Evolutionary conservation across 768 basidiomycete genomes (phyloP).

Genomic region (Obba rivulosa): DNA sequence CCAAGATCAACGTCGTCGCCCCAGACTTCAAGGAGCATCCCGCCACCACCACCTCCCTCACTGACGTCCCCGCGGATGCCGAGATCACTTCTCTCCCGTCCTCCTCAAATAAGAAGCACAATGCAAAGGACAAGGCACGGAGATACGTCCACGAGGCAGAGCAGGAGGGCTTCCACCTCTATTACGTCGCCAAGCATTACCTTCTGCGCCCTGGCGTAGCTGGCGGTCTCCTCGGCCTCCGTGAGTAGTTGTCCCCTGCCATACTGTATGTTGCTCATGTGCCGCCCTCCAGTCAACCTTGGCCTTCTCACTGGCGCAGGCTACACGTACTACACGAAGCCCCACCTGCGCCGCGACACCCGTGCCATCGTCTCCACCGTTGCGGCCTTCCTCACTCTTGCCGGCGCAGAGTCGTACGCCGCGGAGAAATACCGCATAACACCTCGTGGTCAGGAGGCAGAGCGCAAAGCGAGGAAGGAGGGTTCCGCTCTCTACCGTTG

Average conservation of each 20-base stretch:
- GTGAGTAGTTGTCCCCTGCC: constrained; percentile 32
- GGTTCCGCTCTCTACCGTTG: constrained; percentile 50
- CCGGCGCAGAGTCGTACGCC: constrained; percentile 59
- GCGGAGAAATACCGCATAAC: constrained; percentile 58
- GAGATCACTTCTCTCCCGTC: constrained; percentile 8
- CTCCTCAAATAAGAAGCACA: background rate
- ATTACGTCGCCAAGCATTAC: constrained; percentile 45
- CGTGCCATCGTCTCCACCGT: constrained; percentile 46
- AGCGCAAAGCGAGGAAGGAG: constrained; percentile 50
- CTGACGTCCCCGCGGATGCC: constrained; percentile 18
- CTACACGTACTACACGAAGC: constrained; percentile 58
- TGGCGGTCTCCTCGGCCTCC: constrained; percentile 66
- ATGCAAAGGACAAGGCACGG: constrained; percentile 18
- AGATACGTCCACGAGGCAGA: constrained; percentile 34
- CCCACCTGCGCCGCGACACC: constrained; percentile 54
- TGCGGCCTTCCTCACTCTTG: constrained; percentile 49
- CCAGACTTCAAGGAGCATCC: constrained; percentile 45
- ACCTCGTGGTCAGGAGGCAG: constrained; percentile 51
- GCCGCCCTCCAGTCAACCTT: constrained; percentile 52
- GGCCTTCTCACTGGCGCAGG: constrained; percentile 60
- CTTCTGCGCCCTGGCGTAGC: constrained; percentile 64
- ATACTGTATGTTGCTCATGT: background rate
- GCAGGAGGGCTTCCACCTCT: constrained; percentile 48
- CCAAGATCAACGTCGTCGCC: constrained; percentile 54
- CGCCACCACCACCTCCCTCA: constrained; percentile 28